Conservation (phyloP, 805 yeast genomes). For the Cyberlindnera subsufficiens region DNA sequence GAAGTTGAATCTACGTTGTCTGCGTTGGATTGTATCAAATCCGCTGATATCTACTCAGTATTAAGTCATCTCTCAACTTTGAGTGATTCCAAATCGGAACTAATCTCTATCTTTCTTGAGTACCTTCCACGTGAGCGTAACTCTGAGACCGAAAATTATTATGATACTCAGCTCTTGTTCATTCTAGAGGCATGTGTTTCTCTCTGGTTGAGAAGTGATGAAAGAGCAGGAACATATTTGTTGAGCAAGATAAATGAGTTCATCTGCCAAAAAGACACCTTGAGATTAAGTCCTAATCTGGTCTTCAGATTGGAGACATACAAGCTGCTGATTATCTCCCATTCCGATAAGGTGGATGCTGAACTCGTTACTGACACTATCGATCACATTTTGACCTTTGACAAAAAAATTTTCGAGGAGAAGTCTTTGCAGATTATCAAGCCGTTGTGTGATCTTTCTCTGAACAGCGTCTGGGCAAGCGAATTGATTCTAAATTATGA, state of each 20-base stretch:
- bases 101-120: conserved; percentile 28
- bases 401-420: conserved; percentile 11
- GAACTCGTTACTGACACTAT: conserved; percentile 3
- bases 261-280: conserved; percentile 21
- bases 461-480: background rate
- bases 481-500: conserved; percentile 41
- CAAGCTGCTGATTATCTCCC: conserved; percentile 36
- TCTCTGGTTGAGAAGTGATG: conserved; percentile 11
- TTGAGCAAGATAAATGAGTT: conserved; percentile 13
- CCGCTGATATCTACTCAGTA: conserved; percentile 55
- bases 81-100: background rate
- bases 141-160: conserved; percentile 22
- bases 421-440: conserved; percentile 13
- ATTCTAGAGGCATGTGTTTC: conserved; percentile 35
- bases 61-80: conserved; percentile 38
- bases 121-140: conserved; percentile 29
- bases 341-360: background rate
- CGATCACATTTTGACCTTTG: conserved; percentile 10
- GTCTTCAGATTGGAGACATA: conserved; percentile 45
- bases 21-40: conserved; percentile 75
- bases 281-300: conserved; percentile 15
- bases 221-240: background rate
- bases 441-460: conserved; percentile 11
- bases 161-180: conserved; percentile 30
- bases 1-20: conserved; percentile 83